These are phyloP conservation scores for Esteya vermicola DNA, from an alignment of 2,329 filamentous ascomycete genomes.

Conservation along the genomic window DNA sequence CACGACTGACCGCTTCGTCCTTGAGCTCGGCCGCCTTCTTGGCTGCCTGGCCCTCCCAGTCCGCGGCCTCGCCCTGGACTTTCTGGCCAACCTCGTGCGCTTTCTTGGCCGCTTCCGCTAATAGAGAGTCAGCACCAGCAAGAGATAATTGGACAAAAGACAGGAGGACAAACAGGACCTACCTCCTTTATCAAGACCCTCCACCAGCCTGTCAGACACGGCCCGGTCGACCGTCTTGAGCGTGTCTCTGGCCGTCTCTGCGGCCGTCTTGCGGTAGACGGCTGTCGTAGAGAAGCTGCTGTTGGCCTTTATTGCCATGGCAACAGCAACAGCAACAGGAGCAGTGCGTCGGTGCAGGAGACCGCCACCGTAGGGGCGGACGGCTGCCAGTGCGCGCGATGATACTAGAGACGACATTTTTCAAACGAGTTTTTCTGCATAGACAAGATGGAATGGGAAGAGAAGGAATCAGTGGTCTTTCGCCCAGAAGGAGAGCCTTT, in stretches of 20 bases:
- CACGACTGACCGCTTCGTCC: slow-evolving; percentile 6
- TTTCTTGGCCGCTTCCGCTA: slow-evolving; percentile 14
- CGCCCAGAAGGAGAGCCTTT: no score
- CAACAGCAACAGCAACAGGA: not conserved
- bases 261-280: slow-evolving; percentile 29
- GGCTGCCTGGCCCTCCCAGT: slow-evolving; percentile 17
- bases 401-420: no score
- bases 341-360: no score
- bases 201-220: slow-evolving; percentile 46
- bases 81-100: slow-evolving; percentile 9
- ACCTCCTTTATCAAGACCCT: slow-evolving; percentile 46
- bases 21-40: slow-evolving; percentile 20
- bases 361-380: no score
- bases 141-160: no score
- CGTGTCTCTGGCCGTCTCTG: slow-evolving; percentile 43
- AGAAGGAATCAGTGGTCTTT: no score
- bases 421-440: no score
- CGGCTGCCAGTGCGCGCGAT: no score
- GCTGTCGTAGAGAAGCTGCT: slow-evolving; percentile 34
- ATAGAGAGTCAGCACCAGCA: no score
- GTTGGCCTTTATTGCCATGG: slow-evolving; percentile 13
- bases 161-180: slow-evolving; percentile 18
- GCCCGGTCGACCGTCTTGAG: slow-evolving; percentile 44
- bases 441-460: no score
- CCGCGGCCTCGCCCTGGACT: not conserved